Conservation (phyloP, 371 early-diverging fungal genomes). For the Circinella umbellata region DNA sequence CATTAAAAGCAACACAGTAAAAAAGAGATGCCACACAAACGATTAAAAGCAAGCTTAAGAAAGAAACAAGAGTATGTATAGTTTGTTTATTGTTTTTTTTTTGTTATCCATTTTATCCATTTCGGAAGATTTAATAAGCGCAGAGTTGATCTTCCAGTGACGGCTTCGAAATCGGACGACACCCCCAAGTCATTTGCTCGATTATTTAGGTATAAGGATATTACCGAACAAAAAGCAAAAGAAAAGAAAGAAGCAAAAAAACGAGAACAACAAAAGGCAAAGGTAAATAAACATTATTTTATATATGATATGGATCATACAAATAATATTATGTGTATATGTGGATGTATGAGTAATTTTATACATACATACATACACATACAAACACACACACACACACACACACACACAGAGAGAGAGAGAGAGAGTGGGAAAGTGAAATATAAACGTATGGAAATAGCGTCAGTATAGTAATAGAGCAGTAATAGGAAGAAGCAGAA, state of each 20-base stretch:
- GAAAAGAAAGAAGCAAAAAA: slow-evolving; percentile 39
- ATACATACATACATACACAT: too few species aligned
- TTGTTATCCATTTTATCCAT: not conserved
- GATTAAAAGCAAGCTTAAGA: slow-evolving; percentile 46
- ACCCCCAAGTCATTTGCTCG: slow-evolving; percentile 50
- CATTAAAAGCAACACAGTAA: not conserved
- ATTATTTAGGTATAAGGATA: slow-evolving; percentile 42
- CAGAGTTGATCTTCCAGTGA: slow-evolving; percentile 26
- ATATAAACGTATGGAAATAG: slow-evolving; percentile 5
- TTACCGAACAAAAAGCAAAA: slow-evolving; percentile 34
- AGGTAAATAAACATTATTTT: too few species aligned
- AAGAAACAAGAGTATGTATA: slow-evolving; percentile 28
- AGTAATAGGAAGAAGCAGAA: slow-evolving; percentile 6
- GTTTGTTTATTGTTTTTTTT: not conserved
- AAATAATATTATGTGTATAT: too few species aligned
- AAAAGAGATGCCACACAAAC: slow-evolving; percentile 43
- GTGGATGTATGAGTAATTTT: too few species aligned
- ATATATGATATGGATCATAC: too few species aligned
- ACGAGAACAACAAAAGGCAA: slow-evolving; percentile 21
- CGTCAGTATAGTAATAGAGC: not conserved
- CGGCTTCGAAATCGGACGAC: slow-evolving; percentile 24
- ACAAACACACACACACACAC: too few species aligned
- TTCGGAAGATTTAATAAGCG: slow-evolving; percentile 11
- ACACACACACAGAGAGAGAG: not conserved
- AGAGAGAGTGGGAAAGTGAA: not conserved